A percentile compares a stretch with the other conserved stretches of the same genome.
Evolutionary conservation across 2,329 filamentous ascomycete species (phyloP).

Genomic region (Eutypella sp.): DNA sequence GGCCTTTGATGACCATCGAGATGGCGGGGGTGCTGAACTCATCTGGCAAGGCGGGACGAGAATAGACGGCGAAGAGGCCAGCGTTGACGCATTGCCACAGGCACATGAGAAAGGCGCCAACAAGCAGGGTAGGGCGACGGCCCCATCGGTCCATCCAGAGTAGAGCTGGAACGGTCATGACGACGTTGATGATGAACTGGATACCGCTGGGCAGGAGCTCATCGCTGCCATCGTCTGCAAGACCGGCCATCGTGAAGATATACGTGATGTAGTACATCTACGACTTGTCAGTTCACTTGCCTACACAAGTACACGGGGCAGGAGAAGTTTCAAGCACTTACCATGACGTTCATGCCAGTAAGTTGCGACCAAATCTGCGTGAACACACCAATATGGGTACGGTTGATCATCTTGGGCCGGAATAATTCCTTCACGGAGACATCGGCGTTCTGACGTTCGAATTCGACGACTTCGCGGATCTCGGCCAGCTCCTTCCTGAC

Average conservation of each 20-base stretch:
- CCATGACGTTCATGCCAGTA: slow-evolving; percentile 74
- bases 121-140: slow-evolving; percentile 62
- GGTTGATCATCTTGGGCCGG: slow-evolving; percentile 67
- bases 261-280: slow-evolving; percentile 64
- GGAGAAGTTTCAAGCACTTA: slow-evolving; percentile 23
- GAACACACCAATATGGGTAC: slow-evolving; percentile 66
- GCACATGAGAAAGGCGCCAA: slow-evolving; percentile 61
- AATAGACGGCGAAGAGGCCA: slow-evolving; percentile 39
- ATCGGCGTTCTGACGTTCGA: slow-evolving; percentile 65
- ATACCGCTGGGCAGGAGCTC: slow-evolving; percentile 63
- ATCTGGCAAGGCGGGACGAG: slow-evolving; percentile 25
- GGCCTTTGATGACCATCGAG: slow-evolving; percentile 43
- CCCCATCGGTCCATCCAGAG: slow-evolving; percentile 73
- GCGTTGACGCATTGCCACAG: slow-evolving; percentile 43
- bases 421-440: slow-evolving; percentile 70
- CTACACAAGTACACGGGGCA: slow-evolving; percentile 15
- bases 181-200: slow-evolving; percentile 74
- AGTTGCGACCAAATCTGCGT: slow-evolving; percentile 73
- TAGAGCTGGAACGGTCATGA: slow-evolving; percentile 72
- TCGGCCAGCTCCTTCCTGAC: slow-evolving; percentile 65
- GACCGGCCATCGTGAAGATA: slow-evolving; percentile 67
- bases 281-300: not conserved
- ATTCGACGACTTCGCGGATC: slow-evolving; percentile 68
- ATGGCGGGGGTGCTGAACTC: slow-evolving; percentile 36
- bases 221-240: slow-evolving; percentile 49